These are phyloP conservation scores for Scorias spongiosa DNA, from an alignment of 2,329 filamentous ascomycete genomes.

Conservation along the genomic window DNA sequence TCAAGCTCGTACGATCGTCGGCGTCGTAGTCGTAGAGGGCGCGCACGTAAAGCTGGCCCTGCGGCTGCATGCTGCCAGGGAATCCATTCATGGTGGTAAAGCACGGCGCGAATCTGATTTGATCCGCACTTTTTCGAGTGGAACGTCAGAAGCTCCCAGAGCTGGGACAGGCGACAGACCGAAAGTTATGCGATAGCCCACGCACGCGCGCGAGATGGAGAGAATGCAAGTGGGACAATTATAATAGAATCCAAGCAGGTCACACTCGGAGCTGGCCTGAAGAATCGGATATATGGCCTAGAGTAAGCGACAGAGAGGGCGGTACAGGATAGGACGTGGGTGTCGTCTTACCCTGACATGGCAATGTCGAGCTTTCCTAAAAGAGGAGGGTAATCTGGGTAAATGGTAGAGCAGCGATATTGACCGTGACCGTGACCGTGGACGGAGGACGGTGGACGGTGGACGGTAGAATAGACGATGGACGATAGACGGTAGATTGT, in stretches of 20 bases:
- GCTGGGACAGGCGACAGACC: not conserved
- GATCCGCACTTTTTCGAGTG: not conserved
- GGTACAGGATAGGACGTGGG: not conserved
- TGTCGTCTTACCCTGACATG: not conserved
- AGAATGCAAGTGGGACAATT: not conserved
- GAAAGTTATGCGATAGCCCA: not conserved
- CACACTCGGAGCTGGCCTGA: not conserved
- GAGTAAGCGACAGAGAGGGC: not conserved
- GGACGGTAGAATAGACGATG: too few relatives aligned
- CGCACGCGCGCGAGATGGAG: not conserved
- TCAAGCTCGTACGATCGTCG: constrained; percentile 90
- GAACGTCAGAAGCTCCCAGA: not conserved
- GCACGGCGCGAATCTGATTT: not conserved
- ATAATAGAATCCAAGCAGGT: not conserved
- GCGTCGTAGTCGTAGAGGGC: constrained; percentile 97
- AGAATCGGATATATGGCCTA: not conserved
- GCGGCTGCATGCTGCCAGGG: constrained; percentile 33
- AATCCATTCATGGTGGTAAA: constrained; percentile 33
- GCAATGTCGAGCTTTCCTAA: too few relatives aligned
- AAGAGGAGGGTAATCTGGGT: too few relatives aligned
- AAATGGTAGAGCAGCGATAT: too few relatives aligned
- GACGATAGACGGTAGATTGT: too few relatives aligned
- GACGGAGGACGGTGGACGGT: too few relatives aligned
- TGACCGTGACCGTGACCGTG: too few relatives aligned
- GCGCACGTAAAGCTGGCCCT: constrained; percentile 65